Evolutionary conservation across 306 rosid genomes (phyloP), one percentile per base, ranked within the genome.

Genomic region (Vachellia pachyceras): DNA sequence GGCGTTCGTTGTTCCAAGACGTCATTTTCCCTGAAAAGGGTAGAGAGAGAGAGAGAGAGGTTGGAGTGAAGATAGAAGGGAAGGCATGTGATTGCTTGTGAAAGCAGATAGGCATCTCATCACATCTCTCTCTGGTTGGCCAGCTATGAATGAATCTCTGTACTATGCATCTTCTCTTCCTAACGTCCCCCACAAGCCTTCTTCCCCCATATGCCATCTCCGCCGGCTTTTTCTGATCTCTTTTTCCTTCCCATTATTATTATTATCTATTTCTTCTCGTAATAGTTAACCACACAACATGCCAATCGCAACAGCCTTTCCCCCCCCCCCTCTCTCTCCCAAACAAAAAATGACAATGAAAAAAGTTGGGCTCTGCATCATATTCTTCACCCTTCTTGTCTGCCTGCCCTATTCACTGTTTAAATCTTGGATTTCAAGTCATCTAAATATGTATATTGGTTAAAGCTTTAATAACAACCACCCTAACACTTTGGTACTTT

Each of bases 71-170:
- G 25, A 72, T 23, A 4, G 39, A 60, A 60, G 66, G 39, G 66
- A 60, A 60, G 55, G 52, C 83, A 80, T 74, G 77, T 69, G 79
- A 54, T 74, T 2, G 29, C 79, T 74, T 74, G 75, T 74, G 75
- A 50, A 73, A 52, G 22, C 79, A 80, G 65, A 22, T 58, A 58
- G 33, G 84, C 75, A 80, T 40, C 40, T 52, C 49, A 29, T 29
- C 40, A 1, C 25, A 11, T 12, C 10, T 33, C 41, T 5, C 69
- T 12, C 74, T 23, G 49, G n/a, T 52, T 72, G 40, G 75, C 60
- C 79, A 81, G 61, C 84, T 69, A 40, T 37, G 22, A 50, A 55
- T 55, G 64, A 22, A 57, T 57, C 35, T 22, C 35, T 57, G 2
- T 29, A 2, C 33, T 29, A 20, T 23, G 65, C 65, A 58, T 58